A percentile compares a stretch with the other conserved stretches of the same genome.
phyloP scores from a whole-genome alignment of 306 rosid genomes.

The Rubus idaeus region DNA sequence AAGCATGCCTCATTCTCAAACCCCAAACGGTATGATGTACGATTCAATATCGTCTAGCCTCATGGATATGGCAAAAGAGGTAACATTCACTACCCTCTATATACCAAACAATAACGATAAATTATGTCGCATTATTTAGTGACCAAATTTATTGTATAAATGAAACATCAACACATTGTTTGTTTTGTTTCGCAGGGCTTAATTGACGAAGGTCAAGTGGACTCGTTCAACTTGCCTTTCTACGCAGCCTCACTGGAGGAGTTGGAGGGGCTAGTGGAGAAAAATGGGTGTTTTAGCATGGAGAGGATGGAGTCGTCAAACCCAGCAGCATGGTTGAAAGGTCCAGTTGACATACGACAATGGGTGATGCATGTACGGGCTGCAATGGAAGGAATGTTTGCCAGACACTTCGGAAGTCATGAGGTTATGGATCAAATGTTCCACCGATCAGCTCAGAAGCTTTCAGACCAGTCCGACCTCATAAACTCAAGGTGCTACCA shows the following conservation, averaged over 20 bases:
- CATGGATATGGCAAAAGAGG: constrained; percentile 52
- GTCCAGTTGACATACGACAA: constrained; percentile 10
- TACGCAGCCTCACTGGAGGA: constrained; percentile 50
- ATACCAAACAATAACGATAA: too few species aligned
- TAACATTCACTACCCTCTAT: not conserved
- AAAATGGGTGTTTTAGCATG: constrained; percentile 43
- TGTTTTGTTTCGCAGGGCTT: constrained; percentile 30
- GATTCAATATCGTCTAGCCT: constrained; percentile 33
- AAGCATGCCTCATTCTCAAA: constrained; percentile 26
- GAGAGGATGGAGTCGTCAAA: constrained; percentile 43
- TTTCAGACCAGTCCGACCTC: constrained; percentile 2
- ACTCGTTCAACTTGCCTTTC: constrained; percentile 52
- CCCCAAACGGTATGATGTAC: constrained; percentile 22
- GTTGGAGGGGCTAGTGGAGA: constrained; percentile 35
- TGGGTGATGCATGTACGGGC: constrained; percentile 46
- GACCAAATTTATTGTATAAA: not conserved
- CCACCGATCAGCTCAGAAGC: constrained; percentile 23
- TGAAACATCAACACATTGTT: not conserved
- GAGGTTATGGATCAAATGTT: constrained; percentile 37
- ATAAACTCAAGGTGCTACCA: constrained; percentile 31
- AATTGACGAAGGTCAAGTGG: constrained; percentile 42
- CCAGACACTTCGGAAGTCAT: constrained; percentile 32
- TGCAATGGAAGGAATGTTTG: constrained; percentile 45
- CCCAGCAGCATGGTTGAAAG: constrained; percentile 45
- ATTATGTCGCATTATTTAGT: not conserved